Evolutionary conservation across 1,139 yeast genomes (phyloP), one percentile per base, ranked within the genome.

Genomic region (Pichia sp.): DNA sequence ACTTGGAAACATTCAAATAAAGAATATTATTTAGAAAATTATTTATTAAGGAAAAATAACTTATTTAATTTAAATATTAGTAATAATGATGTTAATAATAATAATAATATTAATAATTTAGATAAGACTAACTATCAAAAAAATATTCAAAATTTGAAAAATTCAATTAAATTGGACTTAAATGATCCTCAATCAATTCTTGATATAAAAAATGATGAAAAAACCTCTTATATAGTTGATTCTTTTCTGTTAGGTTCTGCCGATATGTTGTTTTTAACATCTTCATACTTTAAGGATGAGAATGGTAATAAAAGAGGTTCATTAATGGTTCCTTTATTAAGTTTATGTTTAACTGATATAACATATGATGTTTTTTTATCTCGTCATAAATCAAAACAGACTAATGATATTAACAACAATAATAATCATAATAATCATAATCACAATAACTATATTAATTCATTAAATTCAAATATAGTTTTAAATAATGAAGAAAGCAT

Each of bases 221-320:
- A 86, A 52, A 87, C 94, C 0, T 76, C 81, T 11, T 77, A 72
- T 46, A 68, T 87, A 46, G 68, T 89, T 5, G 76, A 78, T 22
- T 76, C 87, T 37, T 68, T 89, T 49, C 56, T 77, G 1, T 70
- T 87, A 7, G 96, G 87, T n/a, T 73, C 83, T 5, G 95, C 97
- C 0, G 85, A 92, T 4, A 83, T 87, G 0, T 68, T 86, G 48
- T 71, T 89, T 45, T 70, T 89, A 16, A 90, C 94, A 2, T 78
- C 95, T 2, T 75, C 82, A 43, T 78, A 92, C 49, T 69, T 82
- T 41, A 76, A 79, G 45, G 97, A 89, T 61, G 96, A 87, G 50
- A 77, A 76, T 52, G 89, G 87, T 7, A 75, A 78, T 28, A 76
- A 81, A 42, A 74, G 96, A 49, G 94, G 95, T 1, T 96, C 98